A percentile compares a stretch with the other conserved stretches of the same genome.
These are phyloP conservation scores for Penicillium corylophilum DNA, from an alignment of 2,329 filamentous ascomycete genomes.

Conservation along the genomic window DNA sequence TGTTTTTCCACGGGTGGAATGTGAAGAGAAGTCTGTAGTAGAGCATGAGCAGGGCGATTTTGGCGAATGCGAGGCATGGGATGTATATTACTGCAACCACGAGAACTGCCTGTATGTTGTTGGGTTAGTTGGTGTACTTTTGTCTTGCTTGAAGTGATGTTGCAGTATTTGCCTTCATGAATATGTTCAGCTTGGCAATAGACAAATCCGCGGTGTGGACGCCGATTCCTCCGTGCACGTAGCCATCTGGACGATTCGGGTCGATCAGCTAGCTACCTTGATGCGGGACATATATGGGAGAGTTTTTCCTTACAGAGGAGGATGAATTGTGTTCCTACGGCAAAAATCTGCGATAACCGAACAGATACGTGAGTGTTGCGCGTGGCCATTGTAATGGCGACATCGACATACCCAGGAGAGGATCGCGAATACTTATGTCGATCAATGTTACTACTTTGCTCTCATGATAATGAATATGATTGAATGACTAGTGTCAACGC, in stretches of 20 bases:
- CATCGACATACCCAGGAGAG: not conserved
- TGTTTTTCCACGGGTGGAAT: constrained; percentile 4
- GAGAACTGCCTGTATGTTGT: constrained; percentile 4
- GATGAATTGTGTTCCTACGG: not conserved
- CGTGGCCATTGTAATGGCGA: too few species aligned
- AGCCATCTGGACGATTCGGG: not conserved
- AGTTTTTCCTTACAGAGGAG: not conserved
- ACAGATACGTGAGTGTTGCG: not conserved
- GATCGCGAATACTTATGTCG: constrained; percentile 1
- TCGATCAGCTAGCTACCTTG: not conserved
- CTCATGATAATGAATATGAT: not conserved
- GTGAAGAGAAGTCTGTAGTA: constrained; percentile 17
- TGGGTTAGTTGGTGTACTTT: not conserved
- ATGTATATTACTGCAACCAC: constrained; percentile 18
- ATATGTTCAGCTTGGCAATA: too few species aligned
- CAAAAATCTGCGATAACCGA: too few species aligned
- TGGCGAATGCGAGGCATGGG: constrained; percentile 19
- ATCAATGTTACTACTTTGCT: too few species aligned
- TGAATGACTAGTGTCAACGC: not conserved
- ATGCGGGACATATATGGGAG: not conserved
- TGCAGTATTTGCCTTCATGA: too few species aligned
- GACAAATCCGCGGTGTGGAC: not conserved
- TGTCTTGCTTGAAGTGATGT: not conserved
- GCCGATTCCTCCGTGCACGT: not conserved
- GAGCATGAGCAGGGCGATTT: constrained; percentile 20